Percentiles rank a stretch among this genome's conserved stretches.
Evolutionary conservation across 2,329 filamentous ascomycete species (phyloP).

Genomic region (Microdochium trichocladiopsis): DNA sequence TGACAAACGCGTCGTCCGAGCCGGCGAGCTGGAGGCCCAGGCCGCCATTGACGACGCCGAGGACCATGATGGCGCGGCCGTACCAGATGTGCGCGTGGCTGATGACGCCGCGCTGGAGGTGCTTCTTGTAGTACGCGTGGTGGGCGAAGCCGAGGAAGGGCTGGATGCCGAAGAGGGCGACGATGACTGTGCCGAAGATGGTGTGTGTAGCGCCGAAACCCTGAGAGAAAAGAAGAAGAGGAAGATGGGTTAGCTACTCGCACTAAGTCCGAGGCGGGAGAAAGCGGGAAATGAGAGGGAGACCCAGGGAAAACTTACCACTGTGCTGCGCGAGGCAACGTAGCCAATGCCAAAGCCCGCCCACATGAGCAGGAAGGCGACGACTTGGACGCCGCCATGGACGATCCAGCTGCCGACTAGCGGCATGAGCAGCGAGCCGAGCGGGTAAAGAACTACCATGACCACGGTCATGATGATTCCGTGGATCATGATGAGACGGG

Average conservation of each 20-base stretch:
- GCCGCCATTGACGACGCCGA: slow-evolving; percentile 58
- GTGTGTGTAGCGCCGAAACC: slow-evolving; percentile 47
- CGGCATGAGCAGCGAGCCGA: slow-evolving; percentile 55
- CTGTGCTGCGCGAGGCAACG: slow-evolving; percentile 30
- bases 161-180: slow-evolving; percentile 48
- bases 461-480: slow-evolving; percentile 55
- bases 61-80: slow-evolving; percentile 47
- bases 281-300: background rate
- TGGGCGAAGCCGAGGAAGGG: slow-evolving; percentile 51
- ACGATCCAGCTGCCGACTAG: slow-evolving; percentile 47
- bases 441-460: slow-evolving; percentile 51
- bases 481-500: slow-evolving; percentile 33
- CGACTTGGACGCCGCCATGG: slow-evolving; percentile 49
- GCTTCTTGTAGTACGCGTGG: slow-evolving; percentile 43
- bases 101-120: slow-evolving; percentile 38
- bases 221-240: slow-evolving; percentile 12
- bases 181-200: slow-evolving; percentile 46
- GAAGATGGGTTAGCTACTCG: background rate
- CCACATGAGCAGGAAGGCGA: slow-evolving; percentile 52
- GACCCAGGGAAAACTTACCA: slow-evolving; percentile 33
- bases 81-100: slow-evolving; percentile 57
- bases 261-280: no score
- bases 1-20: slow-evolving; percentile 31
- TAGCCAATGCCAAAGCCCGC: slow-evolving; percentile 52
- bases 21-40: slow-evolving; percentile 46